Conservation (phyloP, 768 basidiomycete species). For the Mycena metata region DNA sequence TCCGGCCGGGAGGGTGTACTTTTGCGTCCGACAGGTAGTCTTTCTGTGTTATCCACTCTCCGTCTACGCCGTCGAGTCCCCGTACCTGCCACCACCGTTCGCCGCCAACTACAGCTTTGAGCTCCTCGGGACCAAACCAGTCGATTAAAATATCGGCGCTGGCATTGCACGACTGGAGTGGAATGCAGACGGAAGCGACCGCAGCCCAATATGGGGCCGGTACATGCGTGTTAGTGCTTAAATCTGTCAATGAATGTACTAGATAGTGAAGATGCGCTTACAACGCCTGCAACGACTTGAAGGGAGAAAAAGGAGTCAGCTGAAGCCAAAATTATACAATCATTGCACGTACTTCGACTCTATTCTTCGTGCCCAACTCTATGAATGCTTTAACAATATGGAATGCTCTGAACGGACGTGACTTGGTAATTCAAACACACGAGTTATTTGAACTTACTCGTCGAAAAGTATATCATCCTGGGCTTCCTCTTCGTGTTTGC, state of each 20-base stretch:
- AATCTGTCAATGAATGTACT: background rate
- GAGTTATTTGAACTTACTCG: conserved; percentile 58
- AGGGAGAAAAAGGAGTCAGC: too few relatives aligned
- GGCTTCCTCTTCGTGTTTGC: conserved; percentile 58
- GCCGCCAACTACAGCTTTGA: conserved; percentile 79
- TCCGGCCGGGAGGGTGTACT: conserved; percentile 41
- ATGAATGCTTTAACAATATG: conserved; percentile 82
- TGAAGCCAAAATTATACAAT: too few relatives aligned
- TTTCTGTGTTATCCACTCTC: conserved; percentile 71
- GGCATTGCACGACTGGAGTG: conserved; percentile 66
- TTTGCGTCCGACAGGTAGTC: conserved; percentile 53
- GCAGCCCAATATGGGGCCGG: conserved; percentile 77
- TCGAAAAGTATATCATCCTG: conserved; percentile 78
- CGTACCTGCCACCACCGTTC: conserved; percentile 89
- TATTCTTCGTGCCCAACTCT: conserved; percentile 72
- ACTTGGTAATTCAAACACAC: background rate
- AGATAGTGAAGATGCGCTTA: conserved; percentile 44
- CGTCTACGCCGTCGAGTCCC: conserved; percentile 76
- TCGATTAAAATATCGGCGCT: conserved; percentile 78
- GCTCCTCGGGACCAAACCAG: conserved; percentile 80
- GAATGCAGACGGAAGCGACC: conserved; percentile 69
- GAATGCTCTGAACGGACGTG: conserved; percentile 63
- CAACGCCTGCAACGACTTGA: conserved; percentile 76
- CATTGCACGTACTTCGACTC: conserved; percentile 53
- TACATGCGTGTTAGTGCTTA: conserved; percentile 76